Evolutionary conservation across 176 grass and related monocot species (phyloP), one percentile per base, ranked within the genome.

Genomic region (Hyparrhenia diplandra): DNA sequence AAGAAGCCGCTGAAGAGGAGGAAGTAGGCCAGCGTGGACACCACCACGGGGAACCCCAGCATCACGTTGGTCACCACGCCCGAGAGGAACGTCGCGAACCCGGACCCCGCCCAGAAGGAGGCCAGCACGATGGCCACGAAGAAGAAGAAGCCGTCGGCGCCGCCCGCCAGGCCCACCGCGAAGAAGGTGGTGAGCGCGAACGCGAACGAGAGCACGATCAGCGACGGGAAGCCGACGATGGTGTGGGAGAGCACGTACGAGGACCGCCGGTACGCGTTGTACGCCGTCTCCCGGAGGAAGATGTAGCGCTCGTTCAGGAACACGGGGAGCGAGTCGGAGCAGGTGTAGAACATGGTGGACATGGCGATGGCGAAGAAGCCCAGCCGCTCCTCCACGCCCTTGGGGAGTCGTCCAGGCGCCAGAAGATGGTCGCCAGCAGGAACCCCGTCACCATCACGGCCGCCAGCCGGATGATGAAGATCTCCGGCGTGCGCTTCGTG

Each of bases 301-400:
- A 98, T 98, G 90, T 91, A 95, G 84, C 95, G 88, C 75, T 98
- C 95, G 80, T 94, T 89, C 31, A 98, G 95, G 95, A 98, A 98
- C 58, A 98, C 82, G 0, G 95, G 90, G 17, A 98, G 95, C 34
- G 95, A 92, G 74, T 98, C 95, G 65, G 95, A 89, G 87, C 92
- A 95, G 45, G 95, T 95, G 92, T 93, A 98, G 88, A 95, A 98
- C 95, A 98, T 98, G 82, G 95, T 98, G 58, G 95, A 98, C 95
- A 95, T 98, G 82, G 95, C 95, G 37, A 98, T 98, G 77, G 92
- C 95, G 84, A 98, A 95, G 90, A 98, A 98, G 2, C 95, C 95
- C 20, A 98, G 84, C 0, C 95, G 86, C 78, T 98, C 95, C 74
- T 98, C 79, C 55, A 89, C 90, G 7, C 95, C 95, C 82, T 89